Base-by-base conservation (phyloP, 1,284 basidiomycete genomes). In the Puccinia triticina region DNA sequence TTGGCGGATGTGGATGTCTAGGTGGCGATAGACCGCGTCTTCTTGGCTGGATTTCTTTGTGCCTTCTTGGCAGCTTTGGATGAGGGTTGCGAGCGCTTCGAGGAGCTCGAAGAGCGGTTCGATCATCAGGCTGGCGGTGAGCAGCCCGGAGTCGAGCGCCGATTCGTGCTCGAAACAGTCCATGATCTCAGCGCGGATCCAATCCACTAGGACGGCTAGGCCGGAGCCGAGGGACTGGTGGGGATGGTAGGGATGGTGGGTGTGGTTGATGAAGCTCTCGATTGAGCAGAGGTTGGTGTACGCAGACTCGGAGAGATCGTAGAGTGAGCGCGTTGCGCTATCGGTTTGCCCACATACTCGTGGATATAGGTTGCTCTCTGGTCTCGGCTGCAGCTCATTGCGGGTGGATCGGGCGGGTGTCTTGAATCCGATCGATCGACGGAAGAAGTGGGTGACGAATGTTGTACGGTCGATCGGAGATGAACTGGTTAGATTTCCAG, bases 361-460 rank as follows among this genome's bases (percentile, higher is more conserved):
- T n/a, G n/a, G n/a, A n/a, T n/a, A n/a, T n/a, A n/a, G n/a, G n/a
- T n/a, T n/a, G n/a, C n/a, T n/a, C n/a, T n/a, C n/a, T n/a, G n/a
- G n/a, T n/a, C n/a, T n/a, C n/a, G n/a, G n/a, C n/a, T n/a, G n/a
- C n/a, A n/a, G n/a, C 23, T 81, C 29, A 46, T 7, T 8, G 43
- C 43, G 14, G 7, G 32, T 10, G 57, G 26, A 16, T 43, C 29
- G 67, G 11, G 46, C 46, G 37, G 43, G 37, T 34, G 48, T 59
- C 26, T 46, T 61, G 18, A 76, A 43, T 43, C 74, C 74, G 37
- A 76, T 76, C 18, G 74, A 76, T 21, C 37, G 74, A 59, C 57
- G 53, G n/a, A 76, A 76, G 74, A 76, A 76, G 40, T 61, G 53
- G 18, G 37, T 61, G 43, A 61, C 61, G 23, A 76, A 76, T 12